Base-by-base conservation (phyloP, 192 early-diverging fungal genomes). In the Linnemannia schmuckeri region DNA sequence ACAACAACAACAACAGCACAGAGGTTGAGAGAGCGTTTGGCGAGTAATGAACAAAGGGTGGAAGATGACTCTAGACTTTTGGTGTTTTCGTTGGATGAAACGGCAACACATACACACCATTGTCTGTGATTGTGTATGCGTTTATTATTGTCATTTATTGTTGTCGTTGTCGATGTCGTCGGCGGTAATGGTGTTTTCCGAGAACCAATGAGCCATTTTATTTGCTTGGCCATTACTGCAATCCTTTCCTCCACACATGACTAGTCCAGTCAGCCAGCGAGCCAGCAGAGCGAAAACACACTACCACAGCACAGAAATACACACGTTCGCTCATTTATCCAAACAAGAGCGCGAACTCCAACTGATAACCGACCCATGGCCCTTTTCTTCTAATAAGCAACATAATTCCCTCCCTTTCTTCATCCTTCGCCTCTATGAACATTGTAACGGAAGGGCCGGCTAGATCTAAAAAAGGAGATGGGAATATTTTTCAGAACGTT, bases 391-490 rank as follows among this genome's bases (percentile, higher is more conserved):
- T 61, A 27, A 61, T 12, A 33, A 33, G 12, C 30, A 66, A 15
- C 8, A 66, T 13, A 15, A 66, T 66, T 66, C 6, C 8, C 55
- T 27, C 55, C n/a, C 6, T 27, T 9, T 27, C 10, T 27, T 30
- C 57, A 12, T 15, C 20, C 24, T 9, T 24, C 54, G n/a, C 5
- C 52, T 54, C 52, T 54, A 5, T 5, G 37, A 44, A 44, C 15
- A 52, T 17, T 20, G 15, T 20, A 20, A 20, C 47, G 47, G 24
- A 52, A 52, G 8, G 8, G 44, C 44, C 61, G 61, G 27, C 0
- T 27, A 66, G 27, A 66, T 66, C 27, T 66, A 66, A 33, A 66
- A 57, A 33, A 66, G 61, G 61, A 66, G 61, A 66, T 66, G 61
- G 10, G 9, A 33, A 15, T 66, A 33, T 35, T 66, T 33, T 66